Percentiles rank a stretch among this genome's conserved stretches.
These are phyloP conservation scores for Solanum tarijense DNA, from an alignment of 257 asterid genomes.

Conservation along the genomic window DNA sequence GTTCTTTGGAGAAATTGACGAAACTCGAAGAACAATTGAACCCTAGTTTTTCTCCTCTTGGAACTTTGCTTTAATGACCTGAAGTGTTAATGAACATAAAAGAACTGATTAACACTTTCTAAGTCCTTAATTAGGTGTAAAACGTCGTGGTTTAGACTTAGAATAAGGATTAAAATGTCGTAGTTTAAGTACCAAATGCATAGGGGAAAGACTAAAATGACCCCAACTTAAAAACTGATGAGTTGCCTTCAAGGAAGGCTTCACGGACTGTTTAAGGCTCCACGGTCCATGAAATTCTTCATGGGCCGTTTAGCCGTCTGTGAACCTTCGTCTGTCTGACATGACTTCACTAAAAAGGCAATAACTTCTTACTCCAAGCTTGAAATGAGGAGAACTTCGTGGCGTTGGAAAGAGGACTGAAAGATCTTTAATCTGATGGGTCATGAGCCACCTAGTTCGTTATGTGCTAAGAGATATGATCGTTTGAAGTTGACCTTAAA, in stretches of 20 bases:
- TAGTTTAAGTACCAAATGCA: background rate
- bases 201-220: background rate
- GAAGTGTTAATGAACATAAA: background rate
- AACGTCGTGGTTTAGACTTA: no score
- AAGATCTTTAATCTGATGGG: background rate
- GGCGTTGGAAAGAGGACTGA: background rate
- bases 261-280: background rate
- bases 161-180: no score
- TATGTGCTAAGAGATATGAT: no score
- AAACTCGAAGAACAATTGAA: background rate
- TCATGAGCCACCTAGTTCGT: no score
- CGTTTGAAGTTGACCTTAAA: background rate
- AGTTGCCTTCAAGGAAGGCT: background rate
- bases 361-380: background rate
- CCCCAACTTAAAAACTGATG: background rate
- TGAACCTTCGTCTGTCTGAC: background rate
- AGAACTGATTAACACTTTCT: background rate
- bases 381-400: background rate
- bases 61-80: background rate
- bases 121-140: background rate
- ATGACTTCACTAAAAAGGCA: background rate
- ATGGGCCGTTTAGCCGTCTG: background rate
- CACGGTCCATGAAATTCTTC: background rate
- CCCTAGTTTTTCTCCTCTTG: background rate
- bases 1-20: no score